Conservation (phyloP, 495 filamentous ascomycete genomes). For the Penicillium coprophilum region DNA sequence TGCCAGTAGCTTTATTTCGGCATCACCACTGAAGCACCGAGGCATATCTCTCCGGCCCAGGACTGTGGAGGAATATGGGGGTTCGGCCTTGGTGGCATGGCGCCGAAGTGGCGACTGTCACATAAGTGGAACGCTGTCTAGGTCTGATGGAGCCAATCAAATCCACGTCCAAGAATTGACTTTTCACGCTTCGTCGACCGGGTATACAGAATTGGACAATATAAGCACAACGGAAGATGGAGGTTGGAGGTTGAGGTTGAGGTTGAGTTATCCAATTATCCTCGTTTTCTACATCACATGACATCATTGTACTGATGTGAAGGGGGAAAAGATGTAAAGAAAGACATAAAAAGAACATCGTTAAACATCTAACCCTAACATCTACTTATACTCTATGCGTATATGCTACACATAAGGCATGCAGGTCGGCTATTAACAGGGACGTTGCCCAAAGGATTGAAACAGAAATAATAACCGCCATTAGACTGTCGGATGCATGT, state of each 20-base stretch:
- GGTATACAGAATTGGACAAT: no score
- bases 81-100: not conserved
- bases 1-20: not conserved
- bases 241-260: no score
- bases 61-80: not conserved
- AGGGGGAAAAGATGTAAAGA: not conserved
- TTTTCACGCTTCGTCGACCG: not conserved
- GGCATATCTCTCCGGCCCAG: not conserved
- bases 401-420: slow-evolving; percentile 11
- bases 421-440: slow-evolving; percentile 10
- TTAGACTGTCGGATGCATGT: slow-evolving; percentile 25
- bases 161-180: not conserved
- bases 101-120: not conserved
- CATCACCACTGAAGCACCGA: not conserved
- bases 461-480: not conserved
- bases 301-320: not conserved
- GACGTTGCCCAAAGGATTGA: not conserved
- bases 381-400: slow-evolving; percentile 10
- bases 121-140: no score
- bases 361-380: not conserved
- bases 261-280: no score
- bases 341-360: not conserved
- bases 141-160: not conserved
- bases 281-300: slow-evolving; percentile 13
- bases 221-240: no score